These are phyloP conservation scores for Leccinellum albellum DNA, from an alignment of 768 basidiomycete genomes.

Conservation along the genomic window DNA sequence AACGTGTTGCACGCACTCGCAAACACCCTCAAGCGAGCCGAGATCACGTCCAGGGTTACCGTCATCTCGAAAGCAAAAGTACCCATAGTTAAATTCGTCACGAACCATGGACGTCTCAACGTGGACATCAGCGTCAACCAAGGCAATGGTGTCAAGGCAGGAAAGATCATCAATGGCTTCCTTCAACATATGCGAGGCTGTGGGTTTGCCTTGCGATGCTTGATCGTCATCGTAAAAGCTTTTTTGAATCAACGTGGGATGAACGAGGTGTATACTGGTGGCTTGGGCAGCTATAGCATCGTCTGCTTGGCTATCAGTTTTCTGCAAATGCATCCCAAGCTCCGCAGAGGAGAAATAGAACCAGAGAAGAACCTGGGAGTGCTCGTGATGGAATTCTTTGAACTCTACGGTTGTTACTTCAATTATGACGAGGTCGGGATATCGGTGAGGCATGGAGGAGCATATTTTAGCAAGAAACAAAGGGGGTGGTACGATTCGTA, in stretches of 20 bases:
- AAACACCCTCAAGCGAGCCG: constrained; percentile 65
- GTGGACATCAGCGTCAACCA: constrained; percentile 96
- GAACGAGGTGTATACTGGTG: constrained; percentile 98
- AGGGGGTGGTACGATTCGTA: constrained; percentile 76
- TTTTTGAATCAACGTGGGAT: constrained; percentile 86
- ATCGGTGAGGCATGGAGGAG: constrained; percentile 81
- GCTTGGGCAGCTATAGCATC: constrained; percentile 90
- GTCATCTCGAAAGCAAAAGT: constrained; percentile 93
- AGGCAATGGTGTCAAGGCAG: constrained; percentile 75
- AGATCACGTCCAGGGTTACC: constrained; percentile 76
- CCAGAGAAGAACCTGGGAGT: constrained; percentile 87
- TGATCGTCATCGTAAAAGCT: constrained; percentile 86
- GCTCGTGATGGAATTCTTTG: constrained; percentile 95
- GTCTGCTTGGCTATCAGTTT: constrained; percentile 93
- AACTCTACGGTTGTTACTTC: constrained; percentile 89
- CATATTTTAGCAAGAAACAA: constrained; percentile 78
- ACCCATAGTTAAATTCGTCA: constrained; percentile 94
- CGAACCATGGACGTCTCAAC: constrained; percentile 73
- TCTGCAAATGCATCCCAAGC: constrained; percentile 96
- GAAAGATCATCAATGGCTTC: constrained; percentile 77
- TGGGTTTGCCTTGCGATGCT: constrained; percentile 69
- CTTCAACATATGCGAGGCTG: constrained; percentile 54
- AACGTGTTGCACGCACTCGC: constrained; percentile 75
- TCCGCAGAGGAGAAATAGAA: constrained; percentile 83
- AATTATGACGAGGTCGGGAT: constrained; percentile 90